Conservation (phyloP, 805 yeast genomes). For the Monosporozyma yasuniensis region DNA sequence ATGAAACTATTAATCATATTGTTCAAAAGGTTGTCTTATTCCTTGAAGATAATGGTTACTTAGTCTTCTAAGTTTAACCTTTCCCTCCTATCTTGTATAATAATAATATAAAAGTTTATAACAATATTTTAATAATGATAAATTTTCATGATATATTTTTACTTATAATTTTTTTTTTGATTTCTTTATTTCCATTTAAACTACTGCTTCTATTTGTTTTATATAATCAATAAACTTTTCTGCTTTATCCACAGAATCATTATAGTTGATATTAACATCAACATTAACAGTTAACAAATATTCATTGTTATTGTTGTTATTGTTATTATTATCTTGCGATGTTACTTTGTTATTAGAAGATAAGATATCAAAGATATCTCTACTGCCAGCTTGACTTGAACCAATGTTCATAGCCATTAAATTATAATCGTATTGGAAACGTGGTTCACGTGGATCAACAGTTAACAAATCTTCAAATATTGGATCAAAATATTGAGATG, state of each 20-base stretch:
- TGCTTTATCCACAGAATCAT: constrained; percentile 21
- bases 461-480: constrained; percentile 51
- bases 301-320: constrained; percentile 3
- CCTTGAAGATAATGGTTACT: constrained; percentile 74
- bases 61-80: constrained; percentile 14
- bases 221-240: constrained; percentile 14
- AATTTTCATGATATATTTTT: neutral
- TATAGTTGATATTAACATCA: constrained; percentile 13
- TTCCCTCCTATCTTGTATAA: neutral
- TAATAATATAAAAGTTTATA: neutral
- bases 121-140: neutral
- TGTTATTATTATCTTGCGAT: neutral
- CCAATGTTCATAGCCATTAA: constrained; percentile 8
- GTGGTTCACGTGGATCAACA: constrained; percentile 27
- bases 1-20: constrained; percentile 54
- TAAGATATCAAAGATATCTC: constrained; percentile 23
- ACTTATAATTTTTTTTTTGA: too few relatives aligned
- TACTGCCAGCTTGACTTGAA: constrained; percentile 2
- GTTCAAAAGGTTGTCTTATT: constrained; percentile 64
- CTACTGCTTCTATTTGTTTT: neutral
- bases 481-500: constrained; percentile 48
- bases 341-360: too few relatives aligned
- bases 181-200: neutral
- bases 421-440: constrained; percentile 20
- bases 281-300: constrained; percentile 18